phyloP scores from a whole-genome alignment of 192 early-diverging fungal species.

The Gaertneriomyces semiglobifer region DNA sequence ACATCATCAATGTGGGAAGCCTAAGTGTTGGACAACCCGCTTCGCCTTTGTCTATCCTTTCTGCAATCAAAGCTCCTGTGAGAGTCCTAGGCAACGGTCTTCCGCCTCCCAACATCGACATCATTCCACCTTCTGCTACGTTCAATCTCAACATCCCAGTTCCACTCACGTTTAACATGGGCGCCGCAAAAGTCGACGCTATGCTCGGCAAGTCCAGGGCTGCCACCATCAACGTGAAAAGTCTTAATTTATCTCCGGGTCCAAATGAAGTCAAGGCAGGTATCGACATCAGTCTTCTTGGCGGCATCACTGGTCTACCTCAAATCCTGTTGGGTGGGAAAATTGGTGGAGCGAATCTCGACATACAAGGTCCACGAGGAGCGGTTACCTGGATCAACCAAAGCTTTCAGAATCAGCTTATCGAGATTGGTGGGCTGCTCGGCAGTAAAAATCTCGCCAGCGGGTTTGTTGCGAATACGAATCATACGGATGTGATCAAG shows the following conservation, averaged over 20 bases:
- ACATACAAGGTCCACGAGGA: slow-evolving; percentile 6
- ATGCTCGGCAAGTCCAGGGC: slow-evolving; percentile 16
- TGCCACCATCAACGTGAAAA: slow-evolving; percentile 6
- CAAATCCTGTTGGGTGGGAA: slow-evolving; percentile 8
- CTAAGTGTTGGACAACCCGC: slow-evolving; percentile 12
- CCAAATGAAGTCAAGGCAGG: slow-evolving; percentile 16
- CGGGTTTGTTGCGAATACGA: too few species aligned
- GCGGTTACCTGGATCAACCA: slow-evolving; percentile 25
- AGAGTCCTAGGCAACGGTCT: neutral
- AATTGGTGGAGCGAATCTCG: slow-evolving; percentile 10
- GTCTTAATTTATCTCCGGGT: neutral
- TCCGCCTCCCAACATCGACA: slow-evolving; percentile 5
- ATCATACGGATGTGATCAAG: too few species aligned
- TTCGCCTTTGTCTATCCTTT: slow-evolving; percentile 15
- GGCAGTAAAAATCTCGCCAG: neutral
- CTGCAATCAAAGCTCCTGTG: slow-evolving; percentile 6
- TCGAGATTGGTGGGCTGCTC: slow-evolving; percentile 7
- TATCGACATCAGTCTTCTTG: slow-evolving; percentile 16
- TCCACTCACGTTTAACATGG: slow-evolving; percentile 9
- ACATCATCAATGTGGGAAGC: slow-evolving; percentile 1
- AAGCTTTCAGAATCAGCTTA: slow-evolving; percentile 12
- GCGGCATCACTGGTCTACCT: slow-evolving; percentile 17
- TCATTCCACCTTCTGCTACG: slow-evolving; percentile 19
- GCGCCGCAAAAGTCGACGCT: slow-evolving; percentile 5
- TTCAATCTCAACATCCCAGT: slow-evolving; percentile 3